A percentile compares a stretch with the other conserved stretches of the same genome.
These are phyloP conservation scores for Cryptococcus sp. DNA, from an alignment of 1,284 basidiomycete species.

Conservation along the genomic window DNA sequence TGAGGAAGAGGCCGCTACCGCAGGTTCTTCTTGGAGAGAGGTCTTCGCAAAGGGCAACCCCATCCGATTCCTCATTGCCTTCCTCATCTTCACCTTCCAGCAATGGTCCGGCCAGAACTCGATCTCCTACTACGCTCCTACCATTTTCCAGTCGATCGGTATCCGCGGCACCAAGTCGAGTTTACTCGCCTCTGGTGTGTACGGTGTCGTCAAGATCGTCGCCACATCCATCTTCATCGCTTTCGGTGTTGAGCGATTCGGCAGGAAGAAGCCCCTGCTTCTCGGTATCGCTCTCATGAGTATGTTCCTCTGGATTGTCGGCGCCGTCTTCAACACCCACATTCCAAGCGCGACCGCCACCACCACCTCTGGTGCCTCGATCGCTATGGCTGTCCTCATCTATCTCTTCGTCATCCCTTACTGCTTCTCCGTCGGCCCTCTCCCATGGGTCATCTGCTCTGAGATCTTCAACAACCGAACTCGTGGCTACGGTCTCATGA, in stretches of 20 bases:
- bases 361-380: conserved; percentile 33
- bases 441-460: conserved; percentile 53
- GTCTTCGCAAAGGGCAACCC: conserved; percentile 72
- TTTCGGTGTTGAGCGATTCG: conserved; percentile 58
- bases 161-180: conserved; percentile 59
- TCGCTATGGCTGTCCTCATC: conserved; percentile 50
- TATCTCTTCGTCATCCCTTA: conserved; percentile 54
- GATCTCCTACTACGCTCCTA: conserved; percentile 74
- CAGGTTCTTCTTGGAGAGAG: conserved; percentile 58
- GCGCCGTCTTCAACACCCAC: conserved; percentile 72
- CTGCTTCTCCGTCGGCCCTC: conserved; percentile 48
- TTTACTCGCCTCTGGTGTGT: conserved; percentile 77
- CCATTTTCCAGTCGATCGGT: conserved; percentile 59
- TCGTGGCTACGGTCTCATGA: conserved; percentile 71
- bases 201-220: conserved; percentile 74
- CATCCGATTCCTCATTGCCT: conserved; percentile 67
- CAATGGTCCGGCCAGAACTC: conserved; percentile 67
- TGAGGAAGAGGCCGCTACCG: conserved; percentile 53
- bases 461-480: conserved; percentile 83
- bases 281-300: conserved; percentile 63
- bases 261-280: conserved; percentile 57
- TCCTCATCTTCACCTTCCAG: conserved; percentile 62
- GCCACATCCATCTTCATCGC: conserved; percentile 68
- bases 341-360: conserved; percentile 50
- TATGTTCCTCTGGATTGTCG: conserved; percentile 66